phyloP scores from a whole-genome alignment of 495 filamentous ascomycete genomes.

The Neurospora discreta region DNA sequence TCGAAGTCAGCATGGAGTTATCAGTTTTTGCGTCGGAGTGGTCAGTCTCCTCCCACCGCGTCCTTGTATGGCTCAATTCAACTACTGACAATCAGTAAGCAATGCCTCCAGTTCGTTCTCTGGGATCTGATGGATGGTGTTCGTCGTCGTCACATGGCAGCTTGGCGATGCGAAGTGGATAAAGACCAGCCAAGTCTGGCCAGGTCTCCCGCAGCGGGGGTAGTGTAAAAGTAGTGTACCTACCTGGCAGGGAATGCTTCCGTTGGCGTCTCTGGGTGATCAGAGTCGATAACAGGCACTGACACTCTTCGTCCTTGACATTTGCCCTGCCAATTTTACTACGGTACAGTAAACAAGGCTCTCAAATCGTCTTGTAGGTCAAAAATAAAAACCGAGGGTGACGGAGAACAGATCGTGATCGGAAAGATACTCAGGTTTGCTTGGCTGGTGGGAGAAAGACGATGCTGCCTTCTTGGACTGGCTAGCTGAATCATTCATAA shows the following conservation, averaged over 20 bases:
- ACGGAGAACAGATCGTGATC: neutral
- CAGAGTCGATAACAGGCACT: neutral
- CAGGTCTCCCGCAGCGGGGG: neutral
- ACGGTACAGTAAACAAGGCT: neutral
- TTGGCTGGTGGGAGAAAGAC: neutral
- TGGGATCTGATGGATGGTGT: neutral
- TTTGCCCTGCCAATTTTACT: neutral
- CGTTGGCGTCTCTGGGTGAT: neutral
- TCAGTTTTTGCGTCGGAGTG: neutral
- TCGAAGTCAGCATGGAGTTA: neutral
- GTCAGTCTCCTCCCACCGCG: neutral
- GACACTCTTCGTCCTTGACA: neutral
- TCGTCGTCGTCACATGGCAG: neutral
- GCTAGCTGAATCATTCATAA: neutral
- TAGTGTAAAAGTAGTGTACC: too few relatives aligned
- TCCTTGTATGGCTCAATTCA: neutral
- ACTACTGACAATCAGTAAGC: neutral
- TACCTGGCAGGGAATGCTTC: neutral
- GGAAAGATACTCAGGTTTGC: neutral
- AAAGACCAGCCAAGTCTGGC: neutral
- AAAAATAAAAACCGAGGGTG: neutral
- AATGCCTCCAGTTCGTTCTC: neutral
- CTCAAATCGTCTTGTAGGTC: neutral
- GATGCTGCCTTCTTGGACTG: neutral
- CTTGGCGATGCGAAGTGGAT: neutral